Evolutionary conservation across 495 filamentous ascomycete species (phyloP).

Genomic region (Xylaria palmicola): DNA sequence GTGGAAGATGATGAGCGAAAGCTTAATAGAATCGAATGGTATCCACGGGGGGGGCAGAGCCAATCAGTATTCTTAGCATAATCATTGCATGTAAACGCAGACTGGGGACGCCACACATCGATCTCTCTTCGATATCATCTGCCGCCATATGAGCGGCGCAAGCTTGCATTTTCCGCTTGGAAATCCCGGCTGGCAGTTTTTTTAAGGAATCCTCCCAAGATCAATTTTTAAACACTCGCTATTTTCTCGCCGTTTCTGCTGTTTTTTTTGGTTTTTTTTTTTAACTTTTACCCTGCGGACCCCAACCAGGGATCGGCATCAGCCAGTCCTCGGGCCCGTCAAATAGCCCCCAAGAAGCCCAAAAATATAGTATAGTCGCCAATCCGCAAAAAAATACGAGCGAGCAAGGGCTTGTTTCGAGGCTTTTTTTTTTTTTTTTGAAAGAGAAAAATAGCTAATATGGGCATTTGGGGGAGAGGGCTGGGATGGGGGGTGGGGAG

Average conservation of each 20-base stretch:
- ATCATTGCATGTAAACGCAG: no score
- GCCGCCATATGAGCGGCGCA: no score
- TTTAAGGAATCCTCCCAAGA: no score
- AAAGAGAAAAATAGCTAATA: background rate
- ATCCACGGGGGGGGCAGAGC: no score
- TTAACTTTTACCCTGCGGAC: no score
- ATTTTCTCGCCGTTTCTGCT: background rate
- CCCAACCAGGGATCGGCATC: no score
- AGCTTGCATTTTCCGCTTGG: no score
- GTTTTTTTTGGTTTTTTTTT: no score
- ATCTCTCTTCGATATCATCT: background rate
- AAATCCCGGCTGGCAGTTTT: no score
- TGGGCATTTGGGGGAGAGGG: background rate
- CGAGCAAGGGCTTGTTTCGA: background rate
- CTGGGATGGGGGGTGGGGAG: constrained; percentile 11
- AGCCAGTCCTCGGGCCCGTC: background rate
- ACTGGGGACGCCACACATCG: no score
- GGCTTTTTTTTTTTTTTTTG: background rate
- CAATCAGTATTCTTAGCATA: no score
- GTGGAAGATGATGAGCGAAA: background rate
- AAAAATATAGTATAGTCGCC: background rate
- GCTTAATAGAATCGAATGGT: background rate
- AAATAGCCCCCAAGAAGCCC: background rate
- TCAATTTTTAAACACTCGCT: no score
- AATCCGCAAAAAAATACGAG: background rate